These are phyloP conservation scores for Termitomyces titanicus DNA, from an alignment of 768 basidiomycete species.

Conservation along the genomic window DNA sequence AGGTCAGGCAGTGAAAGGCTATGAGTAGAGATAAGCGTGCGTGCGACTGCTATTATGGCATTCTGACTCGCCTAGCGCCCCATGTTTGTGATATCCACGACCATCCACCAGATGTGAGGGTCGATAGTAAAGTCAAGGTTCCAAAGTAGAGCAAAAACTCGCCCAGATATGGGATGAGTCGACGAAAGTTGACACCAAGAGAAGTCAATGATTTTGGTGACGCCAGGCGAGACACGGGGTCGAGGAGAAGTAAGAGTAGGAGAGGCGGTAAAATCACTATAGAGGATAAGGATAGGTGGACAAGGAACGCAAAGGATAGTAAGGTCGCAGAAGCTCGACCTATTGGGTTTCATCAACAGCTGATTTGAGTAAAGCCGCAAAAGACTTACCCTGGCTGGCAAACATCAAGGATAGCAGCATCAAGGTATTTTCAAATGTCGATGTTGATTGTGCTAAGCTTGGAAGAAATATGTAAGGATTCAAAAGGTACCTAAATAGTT, in stretches of 20 bases:
- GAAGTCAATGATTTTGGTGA: conserved; percentile 44
- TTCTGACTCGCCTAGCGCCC: conserved; percentile 69
- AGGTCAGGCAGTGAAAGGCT: conserved; percentile 85
- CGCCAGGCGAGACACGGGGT: conserved; percentile 65
- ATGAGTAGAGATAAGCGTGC: conserved; percentile 4
- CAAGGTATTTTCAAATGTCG: conserved; percentile 76
- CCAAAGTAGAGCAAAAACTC: conserved; percentile 52
- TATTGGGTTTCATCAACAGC: conserved; percentile 24
- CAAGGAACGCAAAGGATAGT: conserved; percentile 64
- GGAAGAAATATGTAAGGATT: conserved; percentile 88
- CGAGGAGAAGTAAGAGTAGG: conserved; percentile 56
- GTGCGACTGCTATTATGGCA: not conserved
- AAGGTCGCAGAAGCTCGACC: conserved; percentile 57
- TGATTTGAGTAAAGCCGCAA: not conserved
- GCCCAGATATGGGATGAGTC: conserved; percentile 32
- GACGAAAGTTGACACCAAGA: conserved; percentile 25
- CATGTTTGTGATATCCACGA: conserved; percentile 77
- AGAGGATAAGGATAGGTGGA: conserved; percentile 72
- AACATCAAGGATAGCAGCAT: conserved; percentile 65
- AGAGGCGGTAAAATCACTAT: conserved; percentile 64
- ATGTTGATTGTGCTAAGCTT: conserved; percentile 77
- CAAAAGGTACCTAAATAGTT: conserved; percentile 63
- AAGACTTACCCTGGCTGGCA: conserved; percentile 54
- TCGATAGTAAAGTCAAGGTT: conserved; percentile 46
- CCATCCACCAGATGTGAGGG: conserved; percentile 56